Base-by-base conservation (phyloP, 129 eudicot species). In the Centrapalus pauciflorus region DNA sequence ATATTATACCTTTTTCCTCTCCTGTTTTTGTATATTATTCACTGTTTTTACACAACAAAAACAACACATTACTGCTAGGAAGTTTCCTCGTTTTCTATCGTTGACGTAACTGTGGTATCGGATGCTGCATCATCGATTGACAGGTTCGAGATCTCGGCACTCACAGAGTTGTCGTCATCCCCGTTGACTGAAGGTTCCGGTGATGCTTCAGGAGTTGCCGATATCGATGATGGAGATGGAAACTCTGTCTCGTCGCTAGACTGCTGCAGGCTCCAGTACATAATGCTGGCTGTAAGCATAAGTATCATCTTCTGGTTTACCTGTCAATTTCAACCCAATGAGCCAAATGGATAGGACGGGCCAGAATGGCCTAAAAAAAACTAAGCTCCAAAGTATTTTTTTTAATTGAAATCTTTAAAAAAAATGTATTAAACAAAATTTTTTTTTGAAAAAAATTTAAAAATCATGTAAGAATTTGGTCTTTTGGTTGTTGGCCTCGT, bases 261-360 rank as follows among this genome's bases (percentile, higher is more conserved):
- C 12, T 86, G 99, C 70, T 88, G 95, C 69, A 93, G 81, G 81
- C 96, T 89, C 98, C 99, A 93, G 61, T 88, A 93, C 99, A 93
- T 93, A 32, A 93, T 83, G 76, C 93, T 85, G 55, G 97, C 93
- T 48, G 92, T 87, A 43, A 90, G 83, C 78, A 82, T 84, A 30
- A 90, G 87, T 77, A 89, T 89, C 99, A 93, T 93, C 83, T 89
- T 93, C 40, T 88, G 95, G 79, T 93, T 93, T 38, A 93, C 95
- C 96, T 93, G 79, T 58, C 32, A 70, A 26, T 35, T 61, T 7
- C 51, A 12, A 59, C 30, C 14, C 16, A 11, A 21, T 30, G 11
- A n/a, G n/a, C 56, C 6, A 33, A n/a, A 62, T n/a, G n/a, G n/a
- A n/a, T n/a, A n/a, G n/a, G n/a, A n/a, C n/a, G n/a, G n/a, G n/a